These are phyloP conservation scores for Barbatosphaeria neglecta DNA, from an alignment of 495 filamentous ascomycete species.

Conservation along the genomic window DNA sequence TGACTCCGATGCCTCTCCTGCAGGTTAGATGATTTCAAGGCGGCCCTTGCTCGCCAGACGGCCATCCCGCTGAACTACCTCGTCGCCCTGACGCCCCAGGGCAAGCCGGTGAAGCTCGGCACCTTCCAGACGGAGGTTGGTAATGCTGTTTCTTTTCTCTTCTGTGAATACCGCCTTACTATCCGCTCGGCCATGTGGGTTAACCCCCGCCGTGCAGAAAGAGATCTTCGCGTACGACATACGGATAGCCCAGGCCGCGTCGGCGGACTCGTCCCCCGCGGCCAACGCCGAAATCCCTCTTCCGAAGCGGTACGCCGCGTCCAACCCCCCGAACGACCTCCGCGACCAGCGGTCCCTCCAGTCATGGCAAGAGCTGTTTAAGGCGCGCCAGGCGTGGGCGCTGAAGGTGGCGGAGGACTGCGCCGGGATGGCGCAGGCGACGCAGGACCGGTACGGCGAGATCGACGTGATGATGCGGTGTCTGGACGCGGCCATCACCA, in stretches of 20 bases:
- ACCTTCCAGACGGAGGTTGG: constrained; percentile 64
- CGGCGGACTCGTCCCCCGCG: constrained; percentile 20
- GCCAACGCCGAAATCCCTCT: constrained; percentile 39
- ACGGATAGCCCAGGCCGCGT: constrained; percentile 44
- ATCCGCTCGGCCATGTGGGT: constrained; percentile 1
- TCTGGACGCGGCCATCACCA: constrained; percentile 65
- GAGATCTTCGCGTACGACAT: constrained; percentile 85
- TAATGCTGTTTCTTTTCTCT: not conserved
- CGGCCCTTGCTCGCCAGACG: constrained; percentile 55
- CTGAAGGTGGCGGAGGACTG: constrained; percentile 53
- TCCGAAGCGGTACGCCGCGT: constrained; percentile 46
- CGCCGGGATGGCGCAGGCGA: constrained; percentile 39
- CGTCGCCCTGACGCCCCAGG: constrained; percentile 71
- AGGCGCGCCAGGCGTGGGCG: constrained; percentile 65
- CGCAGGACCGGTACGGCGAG: constrained; percentile 44
- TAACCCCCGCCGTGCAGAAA: constrained; percentile 37
- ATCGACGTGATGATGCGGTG: constrained; percentile 61
- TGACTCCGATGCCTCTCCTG: too few relatives aligned
- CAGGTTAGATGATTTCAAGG: constrained; percentile 52
- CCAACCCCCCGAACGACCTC: constrained; percentile 60
- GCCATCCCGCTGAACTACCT: constrained; percentile 58
- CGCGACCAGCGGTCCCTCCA: constrained; percentile 59
- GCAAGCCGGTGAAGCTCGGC: constrained; percentile 67
- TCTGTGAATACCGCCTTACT: not conserved
- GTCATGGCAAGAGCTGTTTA: constrained; percentile 75